Conservation (phyloP, 495 filamentous ascomycete species). For the Neohortaea acidophila region DNA sequence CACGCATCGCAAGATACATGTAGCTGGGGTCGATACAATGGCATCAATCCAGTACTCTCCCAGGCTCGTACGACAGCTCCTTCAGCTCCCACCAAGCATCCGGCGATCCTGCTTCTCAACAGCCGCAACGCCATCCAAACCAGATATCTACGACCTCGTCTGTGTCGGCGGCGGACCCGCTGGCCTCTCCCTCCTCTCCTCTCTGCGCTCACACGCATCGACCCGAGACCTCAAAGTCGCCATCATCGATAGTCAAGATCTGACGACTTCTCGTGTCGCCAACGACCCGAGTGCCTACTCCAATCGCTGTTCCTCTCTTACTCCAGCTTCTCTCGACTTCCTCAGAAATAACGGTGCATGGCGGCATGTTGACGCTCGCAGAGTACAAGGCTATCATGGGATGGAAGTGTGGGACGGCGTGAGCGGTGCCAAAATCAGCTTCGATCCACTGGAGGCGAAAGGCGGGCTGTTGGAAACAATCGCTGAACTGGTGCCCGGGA, state of each 20-base stretch:
- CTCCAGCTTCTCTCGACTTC: constrained; percentile 53
- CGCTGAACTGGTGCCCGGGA: constrained; percentile 15
- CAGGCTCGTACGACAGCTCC: too few relatives aligned
- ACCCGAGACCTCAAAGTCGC: constrained; percentile 70
- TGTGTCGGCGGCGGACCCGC: constrained; percentile 95
- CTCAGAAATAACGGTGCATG: constrained; percentile 60
- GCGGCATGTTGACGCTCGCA: constrained; percentile 49
- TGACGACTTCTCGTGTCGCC: constrained; percentile 48
- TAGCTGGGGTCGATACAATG: too few relatives aligned
- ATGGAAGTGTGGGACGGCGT: constrained; percentile 98
- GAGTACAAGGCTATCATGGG: constrained; percentile 76
- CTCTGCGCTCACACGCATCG: constrained; percentile 59
- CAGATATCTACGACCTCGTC: constrained; percentile 80
- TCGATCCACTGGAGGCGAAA: constrained; percentile 45
- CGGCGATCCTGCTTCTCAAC: constrained; percentile 9
- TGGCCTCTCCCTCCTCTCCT: constrained; percentile 73
- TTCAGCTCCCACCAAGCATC: constrained; percentile 10
- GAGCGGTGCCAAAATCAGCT: constrained; percentile 69
- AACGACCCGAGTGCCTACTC: constrained; percentile 59
- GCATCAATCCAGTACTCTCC: too few relatives aligned
- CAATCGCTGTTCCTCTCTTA: constrained; percentile 88
- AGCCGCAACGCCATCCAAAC: constrained; percentile 10
- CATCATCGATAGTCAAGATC: constrained; percentile 77
- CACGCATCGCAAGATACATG: too few relatives aligned
- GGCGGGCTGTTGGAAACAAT: constrained; percentile 9